Evolutionary conservation across 306 rosid genomes (phyloP).

Genomic region (Pterocarpus santalinus): DNA sequence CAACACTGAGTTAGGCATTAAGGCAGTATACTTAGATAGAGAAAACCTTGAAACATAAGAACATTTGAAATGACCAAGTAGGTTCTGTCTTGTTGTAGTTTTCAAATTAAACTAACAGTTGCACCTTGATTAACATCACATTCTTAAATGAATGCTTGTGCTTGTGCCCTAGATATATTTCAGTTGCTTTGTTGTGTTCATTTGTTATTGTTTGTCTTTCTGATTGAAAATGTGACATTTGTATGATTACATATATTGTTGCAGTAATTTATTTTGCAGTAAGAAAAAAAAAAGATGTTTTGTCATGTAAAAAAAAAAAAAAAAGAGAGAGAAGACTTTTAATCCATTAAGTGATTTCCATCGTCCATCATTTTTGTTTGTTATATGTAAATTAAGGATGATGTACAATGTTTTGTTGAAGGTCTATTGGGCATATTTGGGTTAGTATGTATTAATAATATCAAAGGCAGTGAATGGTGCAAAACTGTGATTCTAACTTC

Average conservation of each 20-base stretch:
- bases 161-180: slow-evolving; percentile 3
- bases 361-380: not conserved
- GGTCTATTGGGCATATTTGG: not conserved
- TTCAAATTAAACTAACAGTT: too few relatives aligned
- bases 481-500: not conserved
- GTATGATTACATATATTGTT: not conserved
- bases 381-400: slow-evolving; percentile 24
- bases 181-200: slow-evolving; percentile 16
- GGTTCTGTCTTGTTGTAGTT: too few relatives aligned
- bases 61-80: too few relatives aligned
- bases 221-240: not conserved
- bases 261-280: not conserved
- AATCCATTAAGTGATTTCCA: not conserved
- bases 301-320: too few relatives aligned
- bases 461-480: not conserved
- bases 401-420: not conserved
- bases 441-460: not conserved
- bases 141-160: too few relatives aligned
- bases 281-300: not conserved
- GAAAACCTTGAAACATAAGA: too few relatives aligned
- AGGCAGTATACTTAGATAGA: too few relatives aligned
- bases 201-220: too few relatives aligned
- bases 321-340: not conserved
- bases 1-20: too few relatives aligned
- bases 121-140: too few relatives aligned